These are phyloP conservation scores for Buxus sempervirens DNA, from an alignment of 164 flowering plant genomes.

Conservation along the genomic window DNA sequence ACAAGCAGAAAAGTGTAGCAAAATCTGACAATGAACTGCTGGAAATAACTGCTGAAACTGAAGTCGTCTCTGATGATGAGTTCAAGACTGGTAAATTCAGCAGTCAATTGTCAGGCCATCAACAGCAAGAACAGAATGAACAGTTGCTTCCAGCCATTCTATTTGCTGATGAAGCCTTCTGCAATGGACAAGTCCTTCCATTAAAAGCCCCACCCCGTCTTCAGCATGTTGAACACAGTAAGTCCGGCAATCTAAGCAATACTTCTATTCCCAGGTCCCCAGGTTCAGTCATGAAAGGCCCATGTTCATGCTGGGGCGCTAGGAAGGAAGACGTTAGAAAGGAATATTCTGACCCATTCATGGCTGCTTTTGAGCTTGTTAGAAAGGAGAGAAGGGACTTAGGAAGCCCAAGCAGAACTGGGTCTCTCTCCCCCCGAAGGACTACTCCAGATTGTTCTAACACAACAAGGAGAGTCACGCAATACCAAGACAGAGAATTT, in stretches of 20 bases:
- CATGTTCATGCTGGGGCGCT: conserved; percentile 18
- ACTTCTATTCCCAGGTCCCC: conserved; percentile 1
- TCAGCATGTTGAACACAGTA: too few relatives aligned
- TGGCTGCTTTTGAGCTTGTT: conserved; percentile 40
- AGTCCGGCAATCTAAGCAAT: too few relatives aligned
- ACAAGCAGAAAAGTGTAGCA: neutral
- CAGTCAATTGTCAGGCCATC: neutral
- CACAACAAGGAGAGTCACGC: neutral
- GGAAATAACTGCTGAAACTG: conserved; percentile 3
- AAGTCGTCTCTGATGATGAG: conserved; percentile 20
- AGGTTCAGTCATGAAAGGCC: conserved; percentile 11
- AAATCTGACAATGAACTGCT: conserved; percentile 8
- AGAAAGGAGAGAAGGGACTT: conserved; percentile 19
- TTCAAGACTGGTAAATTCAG: conserved; percentile 30
- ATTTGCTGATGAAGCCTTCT: too few relatives aligned
- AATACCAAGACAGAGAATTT: neutral
- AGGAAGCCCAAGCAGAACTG: conserved; percentile 11
- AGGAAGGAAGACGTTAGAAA: too few relatives aligned
- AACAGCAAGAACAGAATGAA: neutral
- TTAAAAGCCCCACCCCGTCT: too few relatives aligned
- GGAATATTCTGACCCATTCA: conserved; percentile 47
- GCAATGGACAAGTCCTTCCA: too few relatives aligned
- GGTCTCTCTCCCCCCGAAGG: conserved; percentile 33
- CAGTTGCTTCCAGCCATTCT: too few relatives aligned
- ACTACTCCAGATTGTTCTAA: conserved; percentile 10